phyloP scores from a whole-genome alignment of 352 stramenopile species.

The Thalassiosira pacifica region DNA sequence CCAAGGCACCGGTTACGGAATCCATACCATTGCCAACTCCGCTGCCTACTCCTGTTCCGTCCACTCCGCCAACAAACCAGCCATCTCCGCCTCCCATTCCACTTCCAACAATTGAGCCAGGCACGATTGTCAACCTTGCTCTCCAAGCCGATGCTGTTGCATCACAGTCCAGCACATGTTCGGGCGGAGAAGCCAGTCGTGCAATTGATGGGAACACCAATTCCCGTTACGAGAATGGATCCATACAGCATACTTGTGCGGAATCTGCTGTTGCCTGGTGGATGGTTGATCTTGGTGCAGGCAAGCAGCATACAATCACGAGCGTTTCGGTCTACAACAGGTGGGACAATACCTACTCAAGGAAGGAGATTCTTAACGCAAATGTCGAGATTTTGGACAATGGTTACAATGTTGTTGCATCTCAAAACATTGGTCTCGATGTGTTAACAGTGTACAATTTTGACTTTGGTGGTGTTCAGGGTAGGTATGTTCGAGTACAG shows the following conservation, averaged over 20 bases:
- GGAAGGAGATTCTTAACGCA: background rate
- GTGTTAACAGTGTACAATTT: background rate
- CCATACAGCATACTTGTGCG: background rate
- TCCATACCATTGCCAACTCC: background rate
- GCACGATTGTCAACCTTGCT: background rate
- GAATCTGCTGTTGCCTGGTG: background rate
- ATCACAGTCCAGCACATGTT: background rate
- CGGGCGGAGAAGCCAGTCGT: background rate
- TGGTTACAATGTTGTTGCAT: background rate
- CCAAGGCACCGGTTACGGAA: too few species aligned
- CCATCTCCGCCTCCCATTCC: background rate
- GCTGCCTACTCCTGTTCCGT: background rate
- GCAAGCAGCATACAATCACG: background rate
- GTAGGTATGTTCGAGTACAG: background rate
- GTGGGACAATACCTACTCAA: background rate
- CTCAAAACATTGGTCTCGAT: background rate
- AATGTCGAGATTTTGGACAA: background rate
- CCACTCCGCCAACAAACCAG: background rate
- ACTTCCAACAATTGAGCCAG: background rate
- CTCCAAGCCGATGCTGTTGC: background rate
- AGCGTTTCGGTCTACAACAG: background rate
- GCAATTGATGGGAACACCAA: background rate
- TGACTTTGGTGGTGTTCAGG: background rate
- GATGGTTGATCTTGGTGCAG: background rate
- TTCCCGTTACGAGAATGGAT: background rate